Conservation (phyloP, 2,329 filamentous ascomycete genomes). For the Furcasterigmium sp. region DNA sequence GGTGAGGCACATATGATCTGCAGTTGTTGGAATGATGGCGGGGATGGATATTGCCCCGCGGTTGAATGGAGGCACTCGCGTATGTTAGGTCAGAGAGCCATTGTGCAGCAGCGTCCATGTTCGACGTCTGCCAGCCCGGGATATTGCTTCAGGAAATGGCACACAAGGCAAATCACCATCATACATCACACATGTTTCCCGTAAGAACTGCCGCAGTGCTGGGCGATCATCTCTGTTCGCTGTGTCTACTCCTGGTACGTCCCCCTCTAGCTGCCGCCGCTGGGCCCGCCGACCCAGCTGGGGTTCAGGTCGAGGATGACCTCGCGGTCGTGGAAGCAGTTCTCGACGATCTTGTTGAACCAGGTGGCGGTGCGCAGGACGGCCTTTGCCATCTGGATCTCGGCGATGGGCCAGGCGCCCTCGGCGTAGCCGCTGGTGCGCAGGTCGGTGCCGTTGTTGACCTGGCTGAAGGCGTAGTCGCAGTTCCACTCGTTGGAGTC, state of each 20-base stretch:
- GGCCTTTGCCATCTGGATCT: slow-evolving; percentile 5
- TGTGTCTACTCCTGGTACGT: not conserved
- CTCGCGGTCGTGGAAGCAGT: slow-evolving; percentile 2
- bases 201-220: too few species aligned
- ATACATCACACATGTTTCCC: too few species aligned
- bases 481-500: slow-evolving; percentile 6
- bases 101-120: too few species aligned
- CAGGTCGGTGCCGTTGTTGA: slow-evolving; percentile 1
- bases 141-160: too few species aligned
- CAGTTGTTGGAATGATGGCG: too few species aligned
- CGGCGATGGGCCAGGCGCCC: slow-evolving; percentile 4
- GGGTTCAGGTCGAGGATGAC: not conserved
- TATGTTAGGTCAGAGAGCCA: too few species aligned
- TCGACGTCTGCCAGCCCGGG: too few species aligned
- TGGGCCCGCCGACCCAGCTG: slow-evolving; percentile 1
- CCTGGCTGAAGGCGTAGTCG: slow-evolving; percentile 5
- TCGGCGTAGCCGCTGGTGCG: slow-evolving; percentile 4
- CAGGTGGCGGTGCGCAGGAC: slow-evolving; percentile 3
- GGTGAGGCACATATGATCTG: too few species aligned
- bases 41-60: too few species aligned
- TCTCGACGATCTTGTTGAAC: slow-evolving; percentile 4
- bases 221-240: not conserved
- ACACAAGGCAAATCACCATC: too few species aligned
- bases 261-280: not conserved
- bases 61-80: too few species aligned